Evolutionary conservation across 768 basidiomycete species (phyloP), one percentile per base, ranked within the genome.

Genomic region (Rhizopogon salebrosus): DNA sequence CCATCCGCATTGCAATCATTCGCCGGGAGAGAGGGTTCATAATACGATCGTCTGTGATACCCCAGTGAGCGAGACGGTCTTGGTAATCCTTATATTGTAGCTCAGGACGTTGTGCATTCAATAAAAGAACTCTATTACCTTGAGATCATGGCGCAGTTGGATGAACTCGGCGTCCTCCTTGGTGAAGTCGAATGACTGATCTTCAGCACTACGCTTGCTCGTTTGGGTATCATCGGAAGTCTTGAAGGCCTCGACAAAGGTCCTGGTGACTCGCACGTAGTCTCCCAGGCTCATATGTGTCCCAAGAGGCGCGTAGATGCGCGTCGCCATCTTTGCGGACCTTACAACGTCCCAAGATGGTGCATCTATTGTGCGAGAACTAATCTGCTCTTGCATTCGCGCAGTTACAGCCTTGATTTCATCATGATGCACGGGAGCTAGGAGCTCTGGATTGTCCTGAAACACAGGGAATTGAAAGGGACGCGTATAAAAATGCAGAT

Each of bases 221-320:
- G 53, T 59, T 27, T 59, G 49, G 11, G 62, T 62, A 23, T 67
- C 64, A 41, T 71, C 65, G 10, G 72, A 64, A 51, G 68, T 59
- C 55, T 87, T 88, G 66, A 95, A 89, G 2, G 76, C 82, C 57
- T 92, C 89, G 14, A 90, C 75, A 64, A 94, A 95, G 39, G 78
- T 74, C 61, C 85, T 77, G 37, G 80, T 84, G 7, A 91, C 76
- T 20, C 91, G 80, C 24, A 94, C 86, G 63, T 90, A 82, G 64
- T 95, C 88, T 10, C 93, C 92, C 14, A 95, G 74, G 51, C 77
- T 81, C 87, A 95, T 91, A 11, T 70, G 74, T 13, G 92, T 94
- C 38, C 92, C 92, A n/a, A 94, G 72, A 2, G 92, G 92, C 5
- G 83, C 89, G 60, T 95, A 95, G 41, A 95, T 83, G 24, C 88